Percentiles rank a stretch among this genome's conserved stretches.
Conservation (phyloP, 495 filamentous ascomycete genomes). For the Lophiotrema nucula region DNA sequence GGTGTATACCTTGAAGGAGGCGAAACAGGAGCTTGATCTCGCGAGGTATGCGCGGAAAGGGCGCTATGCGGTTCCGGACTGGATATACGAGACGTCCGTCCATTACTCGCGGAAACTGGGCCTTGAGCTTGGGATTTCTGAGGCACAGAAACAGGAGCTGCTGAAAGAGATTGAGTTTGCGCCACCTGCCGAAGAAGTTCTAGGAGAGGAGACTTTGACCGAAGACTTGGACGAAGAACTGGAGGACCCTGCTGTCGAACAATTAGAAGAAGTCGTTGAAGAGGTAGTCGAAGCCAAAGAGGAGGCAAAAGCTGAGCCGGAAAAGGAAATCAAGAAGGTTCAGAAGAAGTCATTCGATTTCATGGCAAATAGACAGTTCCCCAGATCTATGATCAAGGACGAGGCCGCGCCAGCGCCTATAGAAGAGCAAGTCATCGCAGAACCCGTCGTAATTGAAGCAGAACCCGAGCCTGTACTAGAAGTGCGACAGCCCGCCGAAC, state of each 20-base stretch:
- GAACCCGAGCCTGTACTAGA: background rate
- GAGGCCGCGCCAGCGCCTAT: background rate
- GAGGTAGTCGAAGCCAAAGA: background rate
- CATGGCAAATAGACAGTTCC: conserved; percentile 22
- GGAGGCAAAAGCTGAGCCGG: background rate
- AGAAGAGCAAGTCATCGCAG: background rate
- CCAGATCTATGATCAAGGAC: conserved; percentile 7
- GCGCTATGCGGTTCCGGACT: conserved; percentile 2
- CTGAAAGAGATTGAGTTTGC: conserved; percentile 7
- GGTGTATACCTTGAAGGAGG: conserved; percentile 51
- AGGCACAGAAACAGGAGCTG: background rate
- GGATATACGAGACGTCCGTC: conserved; percentile 19
- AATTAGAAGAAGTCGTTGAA: background rate
- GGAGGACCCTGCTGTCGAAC: background rate
- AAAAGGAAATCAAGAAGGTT: conserved; percentile 4
- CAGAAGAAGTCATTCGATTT: conserved; percentile 26
- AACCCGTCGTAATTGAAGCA: background rate
- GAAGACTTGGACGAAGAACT: background rate
- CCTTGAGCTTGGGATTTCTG: background rate
- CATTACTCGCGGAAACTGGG: background rate
- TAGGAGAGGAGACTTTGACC: background rate
- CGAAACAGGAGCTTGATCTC: conserved; percentile 38
- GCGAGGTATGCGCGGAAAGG: conserved; percentile 25
- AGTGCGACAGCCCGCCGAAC: too few species aligned
- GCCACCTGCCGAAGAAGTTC: background rate